Evolutionary conservation across 805 yeast genomes (phyloP), one percentile per base, ranked within the genome.

Genomic region (Candida maris): DNA sequence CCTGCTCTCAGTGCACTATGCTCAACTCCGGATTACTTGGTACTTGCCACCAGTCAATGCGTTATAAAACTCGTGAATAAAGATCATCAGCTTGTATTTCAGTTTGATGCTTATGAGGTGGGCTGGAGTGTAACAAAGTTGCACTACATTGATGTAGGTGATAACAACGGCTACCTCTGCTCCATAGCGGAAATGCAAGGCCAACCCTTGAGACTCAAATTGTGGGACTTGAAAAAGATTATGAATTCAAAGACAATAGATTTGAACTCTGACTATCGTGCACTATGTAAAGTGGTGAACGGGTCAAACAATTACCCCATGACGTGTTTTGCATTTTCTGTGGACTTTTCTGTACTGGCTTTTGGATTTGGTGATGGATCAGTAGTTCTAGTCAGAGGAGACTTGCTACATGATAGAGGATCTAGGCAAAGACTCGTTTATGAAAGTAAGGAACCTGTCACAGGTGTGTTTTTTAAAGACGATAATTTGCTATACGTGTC

Each of bases 361-460:
- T 62, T 85, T 30, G 96, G 96, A 0, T 85, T 78, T 49, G 81
- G 89, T 10, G 82, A 88, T 57, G 98, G 98, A 2, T 70, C 78
- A 15, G 87, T 89, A 2, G 65, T 89, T 2, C 63, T 89, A 5
- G 75, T 89, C 0, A 65, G 97, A 44, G 98, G 98, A 6, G 97
- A 93, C 57, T 59, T 93, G 21, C 47, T 86, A 5, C 77, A 88
- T 48, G 98, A 93, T 54, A 67, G 95, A 40, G 97, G 97, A 0
- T 79, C 95, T 7, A 75, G 93, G 45, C 97, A 91, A 52, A 67
- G 97, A 19, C 57, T 82, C 0, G 79, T 89, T 1, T 85, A 79
- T 54, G 85, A 82, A 40, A 75, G 80, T 34, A 60, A 62, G 12
- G 93, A 86, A 32, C 95, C 97, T 1, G 72, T 93, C 14, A 91